Percentiles rank a stretch among this genome's conserved stretches.
phyloP scores from a whole-genome alignment of 257 asterid genomes.

The Mentha longifolia region DNA sequence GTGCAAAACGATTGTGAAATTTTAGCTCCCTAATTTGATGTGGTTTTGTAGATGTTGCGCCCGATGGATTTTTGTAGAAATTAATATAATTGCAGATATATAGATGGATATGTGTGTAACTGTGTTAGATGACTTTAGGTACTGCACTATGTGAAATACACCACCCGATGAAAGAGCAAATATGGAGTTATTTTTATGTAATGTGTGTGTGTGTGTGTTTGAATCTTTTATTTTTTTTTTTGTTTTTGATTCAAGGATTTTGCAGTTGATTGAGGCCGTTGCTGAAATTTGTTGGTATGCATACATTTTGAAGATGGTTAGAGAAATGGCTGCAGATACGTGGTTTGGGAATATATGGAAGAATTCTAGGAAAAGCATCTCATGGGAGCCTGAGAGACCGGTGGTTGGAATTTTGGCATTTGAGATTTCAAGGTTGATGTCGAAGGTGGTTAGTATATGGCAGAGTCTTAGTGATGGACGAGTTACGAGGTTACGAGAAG shows the following conservation, averaged over 20 bases:
- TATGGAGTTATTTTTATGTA: neutral
- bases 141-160: neutral
- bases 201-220: neutral
- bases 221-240: neutral
- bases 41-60: neutral
- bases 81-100: neutral
- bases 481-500: constrained; percentile 62
- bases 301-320: constrained; percentile 54
- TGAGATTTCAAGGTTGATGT: constrained; percentile 78
- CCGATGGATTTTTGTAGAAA: neutral
- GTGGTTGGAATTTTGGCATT: constrained; percentile 68
- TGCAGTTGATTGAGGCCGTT: constrained; percentile 39
- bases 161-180: neutral
- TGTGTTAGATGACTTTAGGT: neutral
- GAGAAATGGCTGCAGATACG: constrained; percentile 56
- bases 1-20: constrained; percentile 16
- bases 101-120: neutral
- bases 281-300: constrained; percentile 33
- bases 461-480: constrained; percentile 61
- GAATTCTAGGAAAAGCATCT: constrained; percentile 56
- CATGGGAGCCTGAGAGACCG: constrained; percentile 56
- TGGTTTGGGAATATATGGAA: constrained; percentile 78
- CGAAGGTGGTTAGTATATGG: constrained; percentile 75
- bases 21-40: constrained; percentile 4
- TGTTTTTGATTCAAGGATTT: constrained; percentile 35